Base-by-base conservation (phyloP, 148 eudicot genomes). In the Heliosperma pusillum region DNA sequence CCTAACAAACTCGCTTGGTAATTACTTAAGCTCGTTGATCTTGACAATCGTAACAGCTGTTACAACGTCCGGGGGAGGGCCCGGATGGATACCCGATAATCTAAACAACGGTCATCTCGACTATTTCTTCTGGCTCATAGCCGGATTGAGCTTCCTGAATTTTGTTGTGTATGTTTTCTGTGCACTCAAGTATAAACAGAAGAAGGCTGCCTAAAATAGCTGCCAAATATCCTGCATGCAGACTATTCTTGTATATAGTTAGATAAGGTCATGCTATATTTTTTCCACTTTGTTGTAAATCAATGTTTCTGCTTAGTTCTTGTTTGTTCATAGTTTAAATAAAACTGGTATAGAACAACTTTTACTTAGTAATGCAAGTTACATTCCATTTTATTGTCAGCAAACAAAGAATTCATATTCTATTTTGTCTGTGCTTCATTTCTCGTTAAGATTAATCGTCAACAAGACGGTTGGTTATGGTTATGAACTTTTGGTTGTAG, bases 81-180 rank as follows among this genome's bases (percentile, higher is more conserved):
- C 70, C 16, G 90, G 90, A 64, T 87, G 89, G 89, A 87, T 87
- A 42, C 83, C 86, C 2, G 85, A 84, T 77, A 84, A 87, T 65
- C 74, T 87, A 58, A 87, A 84, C 44, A 33, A 80, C 64, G 86
- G 87, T 5, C 89, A 84, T 79, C 87, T 87, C 19, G 86, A 87
- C 74, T 78, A 87, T 71, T 87, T 80, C 80, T 84, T 84, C 76
- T 84, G 89, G 89, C 76, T 79, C 5, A 81, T 84, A 81, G 85
- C 86, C 62, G 87, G 84, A 22, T 82, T 87, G 29, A 82, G 87
- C 79, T 80, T 78, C 77, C 66, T 82, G 52, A 87, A 87, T 75
- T 47, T 87, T 77, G 20, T 80, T 70, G 66, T 80, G 21, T 87
- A 78, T 42, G 64, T 78, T 5, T 58, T 84, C 47, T 80, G 85